Percentiles rank a stretch among this genome's conserved stretches.
These are phyloP conservation scores for Dothideomycetidae sp. DNA, from an alignment of 2,329 filamentous ascomycete genomes.

Conservation along the genomic window DNA sequence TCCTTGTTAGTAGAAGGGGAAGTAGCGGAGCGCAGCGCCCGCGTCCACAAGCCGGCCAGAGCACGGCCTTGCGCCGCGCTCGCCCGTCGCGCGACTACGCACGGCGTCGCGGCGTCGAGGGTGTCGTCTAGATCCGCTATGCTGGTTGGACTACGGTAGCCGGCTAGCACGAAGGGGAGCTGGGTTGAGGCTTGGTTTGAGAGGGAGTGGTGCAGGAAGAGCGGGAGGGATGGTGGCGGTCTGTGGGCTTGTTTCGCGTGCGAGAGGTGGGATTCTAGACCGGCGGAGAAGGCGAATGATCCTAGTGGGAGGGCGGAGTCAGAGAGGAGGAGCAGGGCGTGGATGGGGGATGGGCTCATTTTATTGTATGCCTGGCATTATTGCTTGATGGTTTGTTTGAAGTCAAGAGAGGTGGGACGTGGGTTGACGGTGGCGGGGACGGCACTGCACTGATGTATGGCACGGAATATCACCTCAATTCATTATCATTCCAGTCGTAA, in stretches of 20 bases:
- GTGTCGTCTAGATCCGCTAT: constrained; percentile 54
- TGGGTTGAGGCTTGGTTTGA: constrained; percentile 57
- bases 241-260: constrained; percentile 33
- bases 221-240: constrained; percentile 34
- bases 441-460: neutral
- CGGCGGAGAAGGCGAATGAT: constrained; percentile 76
- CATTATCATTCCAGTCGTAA: no score
- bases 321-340: constrained; percentile 62
- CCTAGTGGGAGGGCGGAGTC: constrained; percentile 72
- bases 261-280: constrained; percentile 67
- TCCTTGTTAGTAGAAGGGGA: neutral
- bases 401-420: no score
- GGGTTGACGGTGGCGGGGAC: no score
- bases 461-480: no score
- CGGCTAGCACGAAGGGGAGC: constrained; percentile 60
- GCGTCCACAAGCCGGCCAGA: constrained; percentile 60
- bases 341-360: constrained; percentile 27
- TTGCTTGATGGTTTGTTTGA: no score
- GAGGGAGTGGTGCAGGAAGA: constrained; percentile 57
- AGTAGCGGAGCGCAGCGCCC: constrained; percentile 14
- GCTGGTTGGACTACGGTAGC: constrained; percentile 39
- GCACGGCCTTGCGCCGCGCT: constrained; percentile 64
- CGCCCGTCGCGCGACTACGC: constrained; percentile 63
- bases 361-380: no score
- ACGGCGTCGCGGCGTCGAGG: constrained; percentile 62